These are phyloP conservation scores for Cercospora zeina DNA, from an alignment of 2,329 filamentous ascomycete genomes.

Conservation along the genomic window DNA sequence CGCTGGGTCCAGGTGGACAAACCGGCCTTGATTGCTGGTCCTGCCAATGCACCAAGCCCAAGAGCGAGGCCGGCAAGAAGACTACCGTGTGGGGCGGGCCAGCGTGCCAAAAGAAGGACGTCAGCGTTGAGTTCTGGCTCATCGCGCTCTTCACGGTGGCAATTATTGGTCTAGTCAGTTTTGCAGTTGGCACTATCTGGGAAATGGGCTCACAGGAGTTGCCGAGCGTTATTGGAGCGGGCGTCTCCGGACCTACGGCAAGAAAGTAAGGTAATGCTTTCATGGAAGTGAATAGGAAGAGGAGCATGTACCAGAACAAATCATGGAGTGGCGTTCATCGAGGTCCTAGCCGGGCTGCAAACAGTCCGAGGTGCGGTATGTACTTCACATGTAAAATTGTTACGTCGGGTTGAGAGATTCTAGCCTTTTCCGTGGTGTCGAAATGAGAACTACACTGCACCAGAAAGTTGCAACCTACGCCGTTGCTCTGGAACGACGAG, in stretches of 20 bases:
- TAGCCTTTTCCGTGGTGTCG: background rate
- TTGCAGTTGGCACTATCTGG: constrained; percentile 76
- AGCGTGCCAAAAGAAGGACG: constrained; percentile 86
- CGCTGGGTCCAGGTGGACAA: constrained; percentile 35
- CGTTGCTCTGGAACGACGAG: background rate
- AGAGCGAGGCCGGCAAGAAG: constrained; percentile 55
- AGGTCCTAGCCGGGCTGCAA: background rate
- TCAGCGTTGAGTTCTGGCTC: constrained; percentile 86
- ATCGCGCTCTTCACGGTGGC: constrained; percentile 73
- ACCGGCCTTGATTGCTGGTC: constrained; percentile 64
- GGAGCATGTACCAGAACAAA: constrained; percentile 15
- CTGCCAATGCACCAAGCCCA: constrained; percentile 70
- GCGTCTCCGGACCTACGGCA: constrained; percentile 71
- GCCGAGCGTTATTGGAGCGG: constrained; percentile 93
- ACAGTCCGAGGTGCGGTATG: background rate
- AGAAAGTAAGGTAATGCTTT: constrained; percentile 50
- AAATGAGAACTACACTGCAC: too few species aligned
- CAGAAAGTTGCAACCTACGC: background rate
- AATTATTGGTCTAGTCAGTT: constrained; percentile 66
- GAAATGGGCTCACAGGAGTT: constrained; percentile 82
- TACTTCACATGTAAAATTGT: constrained; percentile 13
- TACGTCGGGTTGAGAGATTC: background rate
- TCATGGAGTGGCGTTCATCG: constrained; percentile 5
- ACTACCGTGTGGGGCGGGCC: constrained; percentile 78
- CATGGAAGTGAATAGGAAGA: background rate